phyloP scores from a whole-genome alignment of 495 filamentous ascomycete species.

The Penicillium paxilli region DNA sequence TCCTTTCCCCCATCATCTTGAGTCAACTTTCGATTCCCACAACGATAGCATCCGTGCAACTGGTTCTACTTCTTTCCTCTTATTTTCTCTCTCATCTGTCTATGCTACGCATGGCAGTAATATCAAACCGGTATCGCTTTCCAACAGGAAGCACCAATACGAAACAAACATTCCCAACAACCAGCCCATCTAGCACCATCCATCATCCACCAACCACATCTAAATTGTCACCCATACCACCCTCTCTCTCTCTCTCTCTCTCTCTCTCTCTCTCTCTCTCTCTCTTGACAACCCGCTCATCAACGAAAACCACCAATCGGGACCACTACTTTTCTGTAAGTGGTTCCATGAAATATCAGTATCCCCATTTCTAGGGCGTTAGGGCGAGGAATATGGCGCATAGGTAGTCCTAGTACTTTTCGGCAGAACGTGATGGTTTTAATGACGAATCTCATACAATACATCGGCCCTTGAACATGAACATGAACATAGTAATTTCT shows the following conservation, averaged over 20 bases:
- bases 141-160: too few relatives aligned
- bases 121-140: not conserved
- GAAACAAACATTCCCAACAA: too few relatives aligned
- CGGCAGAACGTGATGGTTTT: too few relatives aligned
- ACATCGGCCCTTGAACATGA: too few relatives aligned
- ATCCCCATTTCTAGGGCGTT: not conserved
- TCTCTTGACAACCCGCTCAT: too few relatives aligned
- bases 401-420: too few relatives aligned
- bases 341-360: not conserved
- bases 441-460: not conserved
- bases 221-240: not conserved
- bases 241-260: not conserved
- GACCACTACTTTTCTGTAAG: not conserved
- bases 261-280: too few relatives aligned
- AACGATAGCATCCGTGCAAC: not conserved
- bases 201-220: not conserved
- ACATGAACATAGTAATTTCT: too few relatives aligned
- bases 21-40: not conserved
- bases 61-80: not conserved
- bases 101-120: constrained; percentile 1
- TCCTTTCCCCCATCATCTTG: not conserved
- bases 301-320: too few relatives aligned
- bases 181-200: not conserved
- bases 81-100: not conserved
- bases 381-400: not conserved